These are phyloP conservation scores for Panaeolus papilionaceus DNA, from an alignment of 768 basidiomycete genomes.

Conservation along the genomic window DNA sequence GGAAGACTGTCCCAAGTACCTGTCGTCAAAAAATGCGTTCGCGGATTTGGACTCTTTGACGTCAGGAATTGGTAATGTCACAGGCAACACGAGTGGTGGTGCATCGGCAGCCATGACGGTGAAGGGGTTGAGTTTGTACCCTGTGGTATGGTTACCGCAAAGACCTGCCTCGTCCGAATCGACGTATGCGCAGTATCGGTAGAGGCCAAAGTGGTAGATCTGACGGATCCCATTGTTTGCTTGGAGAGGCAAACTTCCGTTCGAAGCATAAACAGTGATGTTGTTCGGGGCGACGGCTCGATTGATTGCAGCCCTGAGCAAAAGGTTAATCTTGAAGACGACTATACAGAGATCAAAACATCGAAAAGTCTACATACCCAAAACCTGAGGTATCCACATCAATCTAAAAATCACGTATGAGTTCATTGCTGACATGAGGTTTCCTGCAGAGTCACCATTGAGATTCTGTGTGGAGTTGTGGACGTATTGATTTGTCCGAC, in stretches of 20 bases:
- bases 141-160: conserved; percentile 68
- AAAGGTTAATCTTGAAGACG: not conserved
- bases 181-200: conserved; percentile 79
- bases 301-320: not conserved
- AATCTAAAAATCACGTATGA: conserved; percentile 5
- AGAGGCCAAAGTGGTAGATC: conserved; percentile 81
- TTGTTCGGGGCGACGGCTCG: not conserved
- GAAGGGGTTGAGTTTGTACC: conserved; percentile 67
- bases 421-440: not conserved
- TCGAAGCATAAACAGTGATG: conserved; percentile 30
- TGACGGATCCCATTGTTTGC: conserved; percentile 67
- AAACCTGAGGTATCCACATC: conserved; percentile 10
- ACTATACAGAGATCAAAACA: not conserved
- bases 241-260: conserved; percentile 67
- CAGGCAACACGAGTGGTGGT: not conserved
- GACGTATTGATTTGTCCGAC: conserved; percentile 86
- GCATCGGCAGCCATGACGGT: conserved; percentile 52
- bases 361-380: not conserved
- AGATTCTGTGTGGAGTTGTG: conserved; percentile 71
- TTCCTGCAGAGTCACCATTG: conserved; percentile 59
- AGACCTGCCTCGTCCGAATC: conserved; percentile 56
- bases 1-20: conserved; percentile 3
- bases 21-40: not conserved
- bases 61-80: not conserved
- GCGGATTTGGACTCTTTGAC: not conserved